Evolutionary conservation across 108 stramenopile species (phyloP), one percentile per base, ranked within the genome.

Genomic region (Nitzschia inconspicua): DNA sequence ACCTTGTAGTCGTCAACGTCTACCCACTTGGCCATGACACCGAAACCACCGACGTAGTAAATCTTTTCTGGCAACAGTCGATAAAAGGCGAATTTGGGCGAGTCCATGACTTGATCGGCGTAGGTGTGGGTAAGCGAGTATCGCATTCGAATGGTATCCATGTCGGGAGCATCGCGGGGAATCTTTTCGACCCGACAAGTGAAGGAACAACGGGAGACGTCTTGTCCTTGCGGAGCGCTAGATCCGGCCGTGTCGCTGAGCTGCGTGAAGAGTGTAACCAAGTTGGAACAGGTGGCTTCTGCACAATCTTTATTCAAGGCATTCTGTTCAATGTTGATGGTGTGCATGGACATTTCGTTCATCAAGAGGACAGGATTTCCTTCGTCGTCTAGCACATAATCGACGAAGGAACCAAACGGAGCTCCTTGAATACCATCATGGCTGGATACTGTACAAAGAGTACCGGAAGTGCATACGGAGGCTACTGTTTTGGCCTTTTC

Each of bases 1-100:
- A 65, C 47, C 66, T 71, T 69, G 61, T 98, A 97, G 36, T 97
- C 95, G 32, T 78, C 68, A 0, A 88, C 73, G 6, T 87, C 78
- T 3, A 98, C 90, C 98, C 96, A 98, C 60, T 93, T 90, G 10
- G 93, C 72, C 62, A 76, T 69, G 11, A 97, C 98, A 48, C 98
- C 98, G 63, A 95, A 97, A 22, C 98, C 98, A 41, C 98, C 98
- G 7, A 97, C 94, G 61, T 83, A 98, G 72, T 97, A 96, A 63
- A 97, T 86, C 52, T 79, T 83, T 44, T 79, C 73, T 16, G 96
- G 96, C 13, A 68, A 28, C 34, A 98, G 62, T 63, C 94, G 76
- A 70, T 91, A 95, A 65, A 98, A 96, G 58, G 79, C 72, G 78
- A 97, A 98, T 52, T 86, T 87, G 39, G 95, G 95, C 48, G 84